Conservation (phyloP, 2,329 filamentous ascomycete genomes). For the Aspergillus spinulosporus region DNA sequence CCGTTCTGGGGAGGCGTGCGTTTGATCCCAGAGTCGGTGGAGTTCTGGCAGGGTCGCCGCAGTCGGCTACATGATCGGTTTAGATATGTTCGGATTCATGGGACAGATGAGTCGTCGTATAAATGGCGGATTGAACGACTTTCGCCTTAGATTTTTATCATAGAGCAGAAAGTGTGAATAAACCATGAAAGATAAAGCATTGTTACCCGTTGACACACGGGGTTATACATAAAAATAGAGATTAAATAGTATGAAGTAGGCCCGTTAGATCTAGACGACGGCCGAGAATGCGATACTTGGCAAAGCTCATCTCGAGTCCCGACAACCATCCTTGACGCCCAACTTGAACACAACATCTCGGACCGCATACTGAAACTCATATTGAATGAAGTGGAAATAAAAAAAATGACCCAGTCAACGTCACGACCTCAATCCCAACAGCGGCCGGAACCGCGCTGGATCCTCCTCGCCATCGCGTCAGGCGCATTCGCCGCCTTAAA, state of each 20-base stretch:
- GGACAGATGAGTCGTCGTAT: slow-evolving; percentile 56
- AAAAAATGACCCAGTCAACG: slow-evolving; percentile 14
- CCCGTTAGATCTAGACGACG: not conserved
- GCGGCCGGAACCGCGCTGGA: slow-evolving; percentile 40
- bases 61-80: slow-evolving; percentile 94
- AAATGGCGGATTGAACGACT: slow-evolving; percentile 43
- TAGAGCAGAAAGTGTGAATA: not conserved
- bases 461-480: slow-evolving; percentile 60
- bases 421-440: not conserved
- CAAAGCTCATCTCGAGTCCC: not conserved
- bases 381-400: too few species aligned
- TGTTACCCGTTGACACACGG: not conserved
- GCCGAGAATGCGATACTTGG: slow-evolving; percentile 4
- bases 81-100: slow-evolving; percentile 70
- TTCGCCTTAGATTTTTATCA: slow-evolving; percentile 35
- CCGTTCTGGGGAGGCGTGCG: slow-evolving; percentile 93
- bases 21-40: slow-evolving; percentile 78
- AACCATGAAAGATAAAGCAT: too few species aligned
- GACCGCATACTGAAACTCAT: too few species aligned
- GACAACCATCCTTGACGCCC: too few species aligned
- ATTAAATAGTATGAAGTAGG: too few species aligned
- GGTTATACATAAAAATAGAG: too few species aligned
- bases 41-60: slow-evolving; percentile 94
- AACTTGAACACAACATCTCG: too few species aligned
- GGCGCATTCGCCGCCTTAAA: slow-evolving; percentile 65